Evolutionary conservation across 306 rosid species (phyloP), one percentile per base, ranked within the genome.

Genomic region (Medicago ruthenica): DNA sequence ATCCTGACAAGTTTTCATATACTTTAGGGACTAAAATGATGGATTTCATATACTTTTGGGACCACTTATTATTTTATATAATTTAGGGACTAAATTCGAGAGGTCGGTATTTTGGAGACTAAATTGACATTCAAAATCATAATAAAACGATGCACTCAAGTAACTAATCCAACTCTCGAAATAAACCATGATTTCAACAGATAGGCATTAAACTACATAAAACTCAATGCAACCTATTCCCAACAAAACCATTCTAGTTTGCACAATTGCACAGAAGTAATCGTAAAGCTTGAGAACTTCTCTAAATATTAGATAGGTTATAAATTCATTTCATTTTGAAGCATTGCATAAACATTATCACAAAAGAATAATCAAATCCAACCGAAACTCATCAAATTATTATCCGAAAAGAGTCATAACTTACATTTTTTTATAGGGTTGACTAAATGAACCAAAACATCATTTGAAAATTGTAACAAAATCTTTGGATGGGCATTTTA

Each of bases 381-480:
- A 65, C 69, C 14, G 14, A 42, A 9, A 42, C 47, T 18, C 54
- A 12, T 34, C 66, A 20, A 15, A 63, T 47, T 40, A 60, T 27
- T 22, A 15, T 57, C 45, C 22, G 1, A 55, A 13, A 70, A 24
- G 47, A 20, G 20, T 58, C 63, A 60, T 36, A 60, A 63, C 18
- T 8, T 45, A 13, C 9, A 17, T 45, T 44, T 31, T 31, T 67
- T 59, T 17, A 10, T 10, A 67, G n/a, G 60, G 37, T 15, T 40
- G 58, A 76, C 60, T 22, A 42, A 21, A 44, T 74, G 73, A 48
- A 57, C 36, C 37, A 45, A 24, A 39, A 12, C 18, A 69, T 77
- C 45, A 77, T 44, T 21, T 22, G 39, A 27, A 15, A 34, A 34
- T 6, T 34, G 37, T 34, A 34, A 34, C 7, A 34, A 34, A 34